Evolutionary conservation across 2,329 filamentous ascomycete genomes (phyloP).

Genomic region (Neocucurbitaria cava): DNA sequence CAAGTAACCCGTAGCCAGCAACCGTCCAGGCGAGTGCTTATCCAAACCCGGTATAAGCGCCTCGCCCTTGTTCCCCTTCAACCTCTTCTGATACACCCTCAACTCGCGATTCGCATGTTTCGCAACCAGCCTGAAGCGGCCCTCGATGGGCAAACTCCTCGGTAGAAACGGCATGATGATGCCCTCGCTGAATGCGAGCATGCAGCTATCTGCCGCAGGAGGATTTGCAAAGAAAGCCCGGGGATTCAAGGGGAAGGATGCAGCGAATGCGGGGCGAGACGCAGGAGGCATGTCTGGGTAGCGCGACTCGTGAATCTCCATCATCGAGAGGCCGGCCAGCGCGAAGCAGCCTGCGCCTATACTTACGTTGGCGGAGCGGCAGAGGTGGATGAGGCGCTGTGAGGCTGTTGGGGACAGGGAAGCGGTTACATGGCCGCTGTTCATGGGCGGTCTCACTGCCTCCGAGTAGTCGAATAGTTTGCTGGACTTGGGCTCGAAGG

Average conservation of each 20-base stretch:
- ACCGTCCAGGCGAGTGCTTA: conserved; percentile 46
- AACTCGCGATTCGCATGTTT: conserved; percentile 53
- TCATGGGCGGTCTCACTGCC: conserved; percentile 44
- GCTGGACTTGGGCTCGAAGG: conserved; percentile 42
- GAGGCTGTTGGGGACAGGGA: conserved; percentile 44
- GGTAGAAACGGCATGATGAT: conserved; percentile 54
- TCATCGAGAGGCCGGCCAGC: conserved; percentile 55
- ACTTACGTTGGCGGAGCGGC: conserved; percentile 47
- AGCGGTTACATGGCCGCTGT: conserved; percentile 41
- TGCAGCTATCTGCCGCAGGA: conserved; percentile 52
- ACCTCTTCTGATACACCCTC: conserved; percentile 54
- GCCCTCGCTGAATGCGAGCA: conserved; percentile 57
- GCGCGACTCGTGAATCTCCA: conserved; percentile 50
- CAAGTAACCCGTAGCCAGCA: conserved; percentile 55
- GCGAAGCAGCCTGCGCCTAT: conserved; percentile 57
- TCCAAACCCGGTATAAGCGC: conserved; percentile 36
- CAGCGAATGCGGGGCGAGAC: conserved; percentile 50
- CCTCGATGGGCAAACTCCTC: conserved; percentile 44
- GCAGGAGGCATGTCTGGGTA: conserved; percentile 34
- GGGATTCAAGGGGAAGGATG: conserved; percentile 57
- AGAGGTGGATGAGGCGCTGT: conserved; percentile 47
- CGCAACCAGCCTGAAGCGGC: conserved; percentile 50
- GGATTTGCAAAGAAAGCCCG: conserved; percentile 52
- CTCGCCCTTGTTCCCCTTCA: conserved; percentile 14
- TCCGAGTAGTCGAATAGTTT: conserved; percentile 49